Evolutionary conservation across 495 filamentous ascomycete species (phyloP), one percentile per base, ranked within the genome.

Genomic region (Astrothelium macrocarpum): DNA sequence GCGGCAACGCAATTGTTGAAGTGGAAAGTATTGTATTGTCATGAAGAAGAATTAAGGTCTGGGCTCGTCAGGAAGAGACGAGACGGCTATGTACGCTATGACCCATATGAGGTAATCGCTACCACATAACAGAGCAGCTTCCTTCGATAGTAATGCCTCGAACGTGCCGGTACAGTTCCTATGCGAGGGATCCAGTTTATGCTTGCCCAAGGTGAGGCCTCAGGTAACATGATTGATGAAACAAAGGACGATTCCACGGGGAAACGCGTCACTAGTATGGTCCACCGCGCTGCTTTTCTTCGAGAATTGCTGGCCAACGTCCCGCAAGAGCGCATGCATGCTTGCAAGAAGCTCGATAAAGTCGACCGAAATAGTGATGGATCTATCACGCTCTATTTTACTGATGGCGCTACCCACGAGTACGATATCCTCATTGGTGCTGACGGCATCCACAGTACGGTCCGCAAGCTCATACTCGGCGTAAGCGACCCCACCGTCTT

Each of bases 201-300:
- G 28, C 49, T 69, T 26, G 66, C 66, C n/a, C 63, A 68, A 1
- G 66, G 66, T 1, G 43, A 65, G 2, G 31, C 59, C 53, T 25
- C 59, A 25, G 66, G 66, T 26, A 53, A 62, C 42, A 60, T 65
- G 34, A 64, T 68, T 12, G 66, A 63, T 12, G 67, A 69, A 56
- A 56, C 49, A 9, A 56, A 56, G 16, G 49, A 56, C 25, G 49
- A 56, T 2, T 0, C 45, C 45, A 49, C 1, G 45, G 45, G 25
- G 2, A 56, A 56, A 29, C 49, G 49, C 49, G 49, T 56, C 1
- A 34, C 39, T 16, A 67, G 63, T 39, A 62, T 62, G 3, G 81
- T 71, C 64, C 81, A 85, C 53, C 73, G 86, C 11, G 84, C 85
- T 2, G 75, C 81, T 58, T 87, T 86, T 64, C 70, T 87, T 9